Conservation (phyloP, 2,329 filamentous ascomycete genomes). For the Penicillium thymicola region DNA sequence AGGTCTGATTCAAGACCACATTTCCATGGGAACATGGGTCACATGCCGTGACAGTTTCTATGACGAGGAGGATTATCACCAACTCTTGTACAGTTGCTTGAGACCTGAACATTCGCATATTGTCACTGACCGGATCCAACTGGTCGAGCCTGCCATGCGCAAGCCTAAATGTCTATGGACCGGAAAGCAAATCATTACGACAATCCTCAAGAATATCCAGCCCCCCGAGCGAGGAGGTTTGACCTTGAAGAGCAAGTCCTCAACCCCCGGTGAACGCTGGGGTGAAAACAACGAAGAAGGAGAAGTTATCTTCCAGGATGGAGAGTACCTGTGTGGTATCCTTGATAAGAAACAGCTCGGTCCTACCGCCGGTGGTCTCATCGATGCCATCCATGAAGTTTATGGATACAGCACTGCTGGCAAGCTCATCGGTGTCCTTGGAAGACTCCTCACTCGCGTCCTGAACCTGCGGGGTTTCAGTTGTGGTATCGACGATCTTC, state of each 20-base stretch:
- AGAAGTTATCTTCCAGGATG: conserved; percentile 75
- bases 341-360: conserved; percentile 95
- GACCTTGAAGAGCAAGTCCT: conserved; percentile 74
- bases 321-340: conserved; percentile 84
- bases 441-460: conserved; percentile 81
- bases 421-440: conserved; percentile 82
- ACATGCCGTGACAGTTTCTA: conserved; percentile 93
- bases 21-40: conserved; percentile 88
- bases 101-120: conserved; percentile 89
- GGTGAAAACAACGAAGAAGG: conserved; percentile 69
- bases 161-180: conserved; percentile 86
- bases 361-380: conserved; percentile 77
- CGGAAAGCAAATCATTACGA: conserved; percentile 92
- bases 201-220: conserved; percentile 86
- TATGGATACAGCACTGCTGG: conserved; percentile 87
- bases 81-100: conserved; percentile 86
- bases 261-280: conserved; percentile 78
- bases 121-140: conserved; percentile 73
- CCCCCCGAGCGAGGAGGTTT: conserved; percentile 72
- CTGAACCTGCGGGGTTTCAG: conserved; percentile 93
- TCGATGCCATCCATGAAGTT: conserved; percentile 89
- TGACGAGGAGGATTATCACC: conserved; percentile 80
- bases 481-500: conserved; percentile 94
- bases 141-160: conserved; percentile 74
- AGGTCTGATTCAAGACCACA: conserved; percentile 97